Evolutionary conservation across 495 filamentous ascomycete genomes (phyloP).

Genomic region (Penicillium simplicissimum): DNA sequence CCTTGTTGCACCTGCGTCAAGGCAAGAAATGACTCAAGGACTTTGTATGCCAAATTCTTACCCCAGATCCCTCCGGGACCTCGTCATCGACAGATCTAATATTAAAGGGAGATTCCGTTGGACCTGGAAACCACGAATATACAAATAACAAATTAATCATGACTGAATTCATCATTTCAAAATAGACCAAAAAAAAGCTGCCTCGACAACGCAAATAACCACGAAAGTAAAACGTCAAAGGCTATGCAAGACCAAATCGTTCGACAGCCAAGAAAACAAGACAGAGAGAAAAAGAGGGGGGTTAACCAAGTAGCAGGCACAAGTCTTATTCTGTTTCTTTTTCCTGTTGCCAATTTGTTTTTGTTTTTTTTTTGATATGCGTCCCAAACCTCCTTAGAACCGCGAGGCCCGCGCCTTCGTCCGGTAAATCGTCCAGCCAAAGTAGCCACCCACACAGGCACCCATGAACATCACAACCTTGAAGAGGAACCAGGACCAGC

Average conservation of each 20-base stretch:
- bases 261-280: conserved; percentile 16
- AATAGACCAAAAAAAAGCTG: conserved; percentile 16
- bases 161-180: conserved; percentile 34
- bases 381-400: conserved; percentile 54
- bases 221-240: conserved; percentile 19
- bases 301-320: not conserved
- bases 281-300: not conserved
- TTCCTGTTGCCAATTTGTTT: not conserved
- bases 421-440: conserved; percentile 82
- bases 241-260: conserved; percentile 33
- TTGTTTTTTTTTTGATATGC: not conserved
- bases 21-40: no score
- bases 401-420: conserved; percentile 70
- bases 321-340: not conserved
- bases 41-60: no score
- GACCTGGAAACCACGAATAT: not conserved
- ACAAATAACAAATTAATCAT: conserved; percentile 16
- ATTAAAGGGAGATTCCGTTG: no score
- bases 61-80: no score
- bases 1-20: not conserved
- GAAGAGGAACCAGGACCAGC: conserved; percentile 92
- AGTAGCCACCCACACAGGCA: conserved; percentile 72
- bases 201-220: conserved; percentile 13
- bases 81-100: no score
- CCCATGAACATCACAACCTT: conserved; percentile 76